phyloP scores from a whole-genome alignment of 73 alveolate genomes.

The Diophrys appendiculata region DNA sequence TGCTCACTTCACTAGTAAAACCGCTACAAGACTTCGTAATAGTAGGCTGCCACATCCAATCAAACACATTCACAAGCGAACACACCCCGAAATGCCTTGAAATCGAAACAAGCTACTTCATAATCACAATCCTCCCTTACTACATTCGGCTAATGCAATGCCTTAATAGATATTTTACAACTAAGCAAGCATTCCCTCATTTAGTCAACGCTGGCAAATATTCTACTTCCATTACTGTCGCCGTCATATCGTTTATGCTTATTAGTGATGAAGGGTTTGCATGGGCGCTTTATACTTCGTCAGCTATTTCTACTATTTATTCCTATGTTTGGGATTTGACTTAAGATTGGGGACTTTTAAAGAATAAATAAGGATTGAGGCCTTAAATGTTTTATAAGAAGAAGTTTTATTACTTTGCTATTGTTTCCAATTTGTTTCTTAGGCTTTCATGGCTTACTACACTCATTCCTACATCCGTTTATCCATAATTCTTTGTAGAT shows the following conservation, averaged over 20 bases:
- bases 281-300: neutral
- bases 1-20: conserved; percentile 56
- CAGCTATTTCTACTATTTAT: conserved; percentile 39
- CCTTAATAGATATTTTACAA: conserved; percentile 65
- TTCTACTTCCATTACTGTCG: conserved; percentile 45
- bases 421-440: conserved; percentile 64
- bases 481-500: conserved; percentile 20
- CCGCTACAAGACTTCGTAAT: conserved; percentile 51
- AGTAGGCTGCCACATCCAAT: conserved; percentile 29
- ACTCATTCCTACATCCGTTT: conserved; percentile 50
- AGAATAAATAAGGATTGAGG: conserved; percentile 60
- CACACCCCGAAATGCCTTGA: conserved; percentile 31
- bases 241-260: conserved; percentile 9
- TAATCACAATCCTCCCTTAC: conserved; percentile 70
- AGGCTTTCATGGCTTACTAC: conserved; percentile 81
- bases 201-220: conserved; percentile 82
- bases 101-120: conserved; percentile 38
- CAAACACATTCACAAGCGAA: conserved; percentile 24
- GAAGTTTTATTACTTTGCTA: conserved; percentile 68
- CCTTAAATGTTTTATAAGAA: conserved; percentile 63
- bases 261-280: neutral
- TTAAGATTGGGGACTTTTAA: conserved; percentile 82
- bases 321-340: conserved; percentile 73
- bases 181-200: conserved; percentile 83
- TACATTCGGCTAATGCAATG: conserved; percentile 82